Evolutionary conservation across 352 stramenopile genomes (phyloP).

Genomic region (Ophiocytium majus): DNA sequence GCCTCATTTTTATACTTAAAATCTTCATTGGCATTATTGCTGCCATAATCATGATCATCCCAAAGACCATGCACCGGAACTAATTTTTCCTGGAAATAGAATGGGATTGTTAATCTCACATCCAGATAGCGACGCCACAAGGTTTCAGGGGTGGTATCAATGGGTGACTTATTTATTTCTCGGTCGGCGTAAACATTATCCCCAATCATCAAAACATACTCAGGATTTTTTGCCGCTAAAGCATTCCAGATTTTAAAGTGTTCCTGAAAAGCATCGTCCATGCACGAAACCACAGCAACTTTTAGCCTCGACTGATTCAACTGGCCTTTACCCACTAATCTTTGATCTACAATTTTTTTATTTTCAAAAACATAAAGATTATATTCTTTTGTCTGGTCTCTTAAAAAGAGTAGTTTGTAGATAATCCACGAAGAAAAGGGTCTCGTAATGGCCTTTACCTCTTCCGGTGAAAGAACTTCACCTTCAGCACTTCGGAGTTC

Average conservation of each 20-base stretch:
- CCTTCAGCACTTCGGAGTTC: conserved; percentile 1
- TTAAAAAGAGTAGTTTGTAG: background rate
- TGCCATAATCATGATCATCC: conserved; percentile 10
- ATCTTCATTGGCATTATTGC: background rate
- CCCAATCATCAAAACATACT: background rate
- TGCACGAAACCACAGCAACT: background rate
- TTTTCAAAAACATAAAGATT: conserved; percentile 2
- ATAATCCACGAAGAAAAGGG: background rate
- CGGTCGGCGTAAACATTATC: conserved; percentile 10
- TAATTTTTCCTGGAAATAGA: conserved; percentile 7
- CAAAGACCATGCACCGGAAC: background rate
- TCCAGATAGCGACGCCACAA: background rate
- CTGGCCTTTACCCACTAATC: conserved; percentile 1
- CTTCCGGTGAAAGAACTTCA: conserved; percentile 3
- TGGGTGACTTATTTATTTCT: background rate
- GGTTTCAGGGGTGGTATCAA: background rate
- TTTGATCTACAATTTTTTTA: conserved; percentile 15
- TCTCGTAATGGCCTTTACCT: background rate
- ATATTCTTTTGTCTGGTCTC: conserved; percentile 2
- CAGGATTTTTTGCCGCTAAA: conserved; percentile 2
- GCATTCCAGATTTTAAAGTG: conserved; percentile 19
- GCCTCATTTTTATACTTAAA: background rate
- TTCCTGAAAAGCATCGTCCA: background rate
- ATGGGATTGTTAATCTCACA: background rate
- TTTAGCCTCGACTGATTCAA: background rate